Base-by-base conservation (phyloP, 2,329 filamentous ascomycete species). In the Macrophomina pseudophaseolina region DNA sequence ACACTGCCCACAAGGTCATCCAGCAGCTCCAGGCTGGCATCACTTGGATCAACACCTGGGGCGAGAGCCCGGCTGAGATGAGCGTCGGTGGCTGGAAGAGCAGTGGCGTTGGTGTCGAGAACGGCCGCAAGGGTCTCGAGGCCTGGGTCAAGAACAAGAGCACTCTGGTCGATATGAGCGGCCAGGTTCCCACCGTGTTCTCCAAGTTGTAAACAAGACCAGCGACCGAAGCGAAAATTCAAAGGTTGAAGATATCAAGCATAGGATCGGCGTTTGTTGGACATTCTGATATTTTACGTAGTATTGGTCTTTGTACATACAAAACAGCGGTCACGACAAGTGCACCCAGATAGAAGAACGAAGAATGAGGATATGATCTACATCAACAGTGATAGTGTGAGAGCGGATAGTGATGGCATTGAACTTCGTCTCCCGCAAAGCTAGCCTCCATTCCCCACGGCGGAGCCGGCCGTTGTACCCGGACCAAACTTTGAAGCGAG, bases 21-120 rank as follows among this genome's bases (percentile, higher is more conserved):
- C 84, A 86, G 30, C 84, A 87, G 73, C 81, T 97, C 5, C 86
- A 96, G 74, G 92, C 92, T 0, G 93, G 93, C 40, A 97, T 97
- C 73, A 96, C 92, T 1, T 97, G 93, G 93, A 85, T 97, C 63
- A 97, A 97, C 77, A 93, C 91, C 0, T 97, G 93, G 93, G 93
- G 93, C n/a, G 93, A 97, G 81, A 90, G 87, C 58, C 93, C 93
- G 0, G 92, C 93, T 0, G 93, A 97, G 82, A 97, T 97, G 42
- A 90, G 91, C 2, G 93, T 97, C 0, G 93, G 93, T 9, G 93
- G 93, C 0, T 97, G 93, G 93, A 97, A 97, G 83, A 86, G 91
- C 84, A 96, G 92, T 75, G 93, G 93, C 40, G 81, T 97, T 9
- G 93, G 93, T 0, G 89, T 96, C 1, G 93, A 97, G 83, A 97